These are phyloP conservation scores for Hypoxylon sp. DNA, from an alignment of 2,329 filamentous ascomycete genomes.

Conservation along the genomic window DNA sequence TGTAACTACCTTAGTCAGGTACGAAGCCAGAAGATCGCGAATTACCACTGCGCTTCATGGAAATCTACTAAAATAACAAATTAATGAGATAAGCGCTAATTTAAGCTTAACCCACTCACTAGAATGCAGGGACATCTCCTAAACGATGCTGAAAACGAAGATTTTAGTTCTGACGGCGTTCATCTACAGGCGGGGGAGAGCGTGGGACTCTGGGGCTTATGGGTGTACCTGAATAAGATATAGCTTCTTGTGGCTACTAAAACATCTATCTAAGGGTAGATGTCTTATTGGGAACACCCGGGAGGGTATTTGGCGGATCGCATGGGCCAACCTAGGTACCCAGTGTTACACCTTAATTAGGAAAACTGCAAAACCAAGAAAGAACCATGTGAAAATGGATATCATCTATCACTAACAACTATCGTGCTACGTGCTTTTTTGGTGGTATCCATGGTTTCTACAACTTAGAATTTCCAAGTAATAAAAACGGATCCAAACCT, in stretches of 20 bases:
- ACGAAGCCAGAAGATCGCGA: background rate
- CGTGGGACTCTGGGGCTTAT: conserved; percentile 10
- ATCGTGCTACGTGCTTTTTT: no score
- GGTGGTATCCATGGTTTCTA: no score
- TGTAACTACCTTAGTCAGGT: background rate
- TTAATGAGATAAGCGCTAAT: background rate
- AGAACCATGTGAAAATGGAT: no score
- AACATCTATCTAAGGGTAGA: background rate
- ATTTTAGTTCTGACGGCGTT: conserved; percentile 1
- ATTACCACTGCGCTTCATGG: background rate
- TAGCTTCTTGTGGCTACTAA: background rate
- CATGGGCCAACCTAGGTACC: no score
- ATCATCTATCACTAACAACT: no score
- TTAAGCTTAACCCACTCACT: background rate
- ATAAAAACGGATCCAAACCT: no score
- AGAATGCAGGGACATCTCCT: background rate
- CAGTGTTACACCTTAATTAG: no score
- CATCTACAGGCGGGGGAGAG: background rate
- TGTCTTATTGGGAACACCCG: no score
- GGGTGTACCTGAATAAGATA: conserved; percentile 1
- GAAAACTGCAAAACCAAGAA: no score
- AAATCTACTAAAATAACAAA: background rate
- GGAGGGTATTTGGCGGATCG: no score
- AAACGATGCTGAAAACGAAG: background rate
- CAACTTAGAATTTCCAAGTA: no score